A percentile compares a stretch with the other conserved stretches of the same genome.
Conservation (phyloP, 1,284 basidiomycete genomes). For the Sporisorium scitamineum region DNA sequence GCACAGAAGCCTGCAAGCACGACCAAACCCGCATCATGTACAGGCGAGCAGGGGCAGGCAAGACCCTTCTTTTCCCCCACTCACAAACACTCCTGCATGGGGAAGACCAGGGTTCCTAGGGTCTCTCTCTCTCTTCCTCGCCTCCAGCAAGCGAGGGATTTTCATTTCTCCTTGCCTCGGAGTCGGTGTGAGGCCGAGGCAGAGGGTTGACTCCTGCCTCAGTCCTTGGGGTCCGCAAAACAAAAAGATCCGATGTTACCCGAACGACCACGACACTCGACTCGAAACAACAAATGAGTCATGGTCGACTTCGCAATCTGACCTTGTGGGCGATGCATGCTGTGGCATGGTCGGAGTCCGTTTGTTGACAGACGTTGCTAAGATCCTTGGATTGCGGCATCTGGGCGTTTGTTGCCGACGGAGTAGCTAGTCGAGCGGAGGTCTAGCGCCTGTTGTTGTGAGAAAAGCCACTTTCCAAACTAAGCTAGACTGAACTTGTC, state of each 20-base stretch:
- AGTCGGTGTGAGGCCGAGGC: conserved; percentile 29
- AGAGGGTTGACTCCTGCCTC: conserved; percentile 26
- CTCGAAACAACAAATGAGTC: no score
- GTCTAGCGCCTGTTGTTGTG: conserved; percentile 10
- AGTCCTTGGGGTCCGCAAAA: no score
- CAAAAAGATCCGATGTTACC: no score
- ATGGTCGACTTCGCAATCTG: no score
- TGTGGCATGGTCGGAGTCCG: neutral
- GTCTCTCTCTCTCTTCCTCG: conserved; percentile 1
- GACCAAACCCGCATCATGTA: neutral
- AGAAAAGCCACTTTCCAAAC: conserved; percentile 6
- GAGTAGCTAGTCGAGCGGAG: conserved; percentile 2
- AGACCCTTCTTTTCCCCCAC: neutral
- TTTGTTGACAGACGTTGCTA: neutral
- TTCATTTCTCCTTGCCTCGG: conserved; percentile 26
- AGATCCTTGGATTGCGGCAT: neutral
- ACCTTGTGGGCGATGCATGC: no score
- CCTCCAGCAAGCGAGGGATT: conserved; percentile 3
- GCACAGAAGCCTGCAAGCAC: conserved; percentile 5
- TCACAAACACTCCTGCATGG: conserved; percentile 16
- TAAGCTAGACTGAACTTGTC: neutral
- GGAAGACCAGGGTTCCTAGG: conserved; percentile 14
- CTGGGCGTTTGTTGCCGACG: neutral
- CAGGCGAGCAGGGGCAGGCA: neutral
- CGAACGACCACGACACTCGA: no score